phyloP scores from a whole-genome alignment of 1,284 basidiomycete genomes.

The Hypsizygus ulmarius region DNA sequence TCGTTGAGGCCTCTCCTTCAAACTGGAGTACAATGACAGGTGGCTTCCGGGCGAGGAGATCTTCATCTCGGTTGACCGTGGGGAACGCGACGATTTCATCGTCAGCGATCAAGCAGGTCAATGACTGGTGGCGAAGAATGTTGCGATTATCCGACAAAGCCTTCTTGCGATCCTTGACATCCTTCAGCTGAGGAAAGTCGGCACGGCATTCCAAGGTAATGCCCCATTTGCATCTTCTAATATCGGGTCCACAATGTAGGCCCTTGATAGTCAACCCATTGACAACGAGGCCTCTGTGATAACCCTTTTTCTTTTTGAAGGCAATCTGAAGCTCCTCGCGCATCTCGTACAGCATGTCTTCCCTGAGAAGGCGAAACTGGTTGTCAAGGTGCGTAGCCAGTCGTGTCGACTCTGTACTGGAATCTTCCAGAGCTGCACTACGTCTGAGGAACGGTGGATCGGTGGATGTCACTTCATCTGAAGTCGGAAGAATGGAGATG shows the following conservation, averaged over 20 bases:
- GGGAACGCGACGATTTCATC: conserved; percentile 51
- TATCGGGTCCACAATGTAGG: conserved; percentile 35
- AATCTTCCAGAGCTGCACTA: conserved; percentile 41
- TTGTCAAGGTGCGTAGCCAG: conserved; percentile 55
- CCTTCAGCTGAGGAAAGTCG: conserved; percentile 44
- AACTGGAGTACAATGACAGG: conserved; percentile 53
- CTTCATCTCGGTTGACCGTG: conserved; percentile 52
- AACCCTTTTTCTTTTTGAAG: conserved; percentile 44
- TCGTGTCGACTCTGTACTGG: conserved; percentile 34
- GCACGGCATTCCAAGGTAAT: conserved; percentile 40
- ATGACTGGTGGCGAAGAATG: conserved; percentile 48
- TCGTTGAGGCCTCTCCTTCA: conserved; percentile 38
- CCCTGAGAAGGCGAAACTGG: conserved; percentile 60
- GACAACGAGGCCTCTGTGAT: conserved; percentile 40
- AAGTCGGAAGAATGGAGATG: conserved; percentile 58
- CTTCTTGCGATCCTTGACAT: conserved; percentile 33
- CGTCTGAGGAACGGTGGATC: conserved; percentile 48
- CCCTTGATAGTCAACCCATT: conserved; percentile 38
- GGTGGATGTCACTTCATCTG: conserved; percentile 48
- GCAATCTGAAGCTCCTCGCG: conserved; percentile 54
- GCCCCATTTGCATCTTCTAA: conserved; percentile 43
- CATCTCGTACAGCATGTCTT: conserved; percentile 66
- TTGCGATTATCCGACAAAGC: conserved; percentile 41
- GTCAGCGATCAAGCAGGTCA: conserved; percentile 49
- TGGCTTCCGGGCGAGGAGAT: conserved; percentile 42